These are phyloP conservation scores for Candida wancherniae DNA, from an alignment of 805 yeast species.

Conservation along the genomic window DNA sequence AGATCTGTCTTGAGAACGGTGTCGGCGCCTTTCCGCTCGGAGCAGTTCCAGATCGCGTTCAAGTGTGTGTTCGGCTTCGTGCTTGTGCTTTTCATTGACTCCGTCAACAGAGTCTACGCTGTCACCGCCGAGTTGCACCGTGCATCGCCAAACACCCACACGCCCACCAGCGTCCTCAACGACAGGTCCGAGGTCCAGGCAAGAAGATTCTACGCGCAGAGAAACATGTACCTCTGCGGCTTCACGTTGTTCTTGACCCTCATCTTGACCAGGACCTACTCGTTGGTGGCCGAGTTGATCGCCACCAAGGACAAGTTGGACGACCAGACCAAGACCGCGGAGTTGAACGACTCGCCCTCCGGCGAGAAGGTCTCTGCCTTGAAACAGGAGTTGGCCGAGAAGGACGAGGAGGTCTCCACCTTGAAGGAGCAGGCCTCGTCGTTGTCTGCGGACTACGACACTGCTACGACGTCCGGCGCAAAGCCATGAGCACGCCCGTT, in stretches of 20 bases:
- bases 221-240: conserved; percentile 94
- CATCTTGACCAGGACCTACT: conserved; percentile 78
- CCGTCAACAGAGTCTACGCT: conserved; percentile 75
- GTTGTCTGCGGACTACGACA: conserved; percentile 60
- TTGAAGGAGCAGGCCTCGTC: conserved; percentile 71
- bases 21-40: conserved; percentile 64
- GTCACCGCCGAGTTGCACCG: conserved; percentile 59
- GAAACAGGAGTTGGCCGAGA: conserved; percentile 43
- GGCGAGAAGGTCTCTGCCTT: conserved; percentile 27
- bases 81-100: conserved; percentile 76
- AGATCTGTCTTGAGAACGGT: conserved; percentile 60
- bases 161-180: conserved; percentile 24
- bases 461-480: conserved; percentile 17
- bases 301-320: conserved; percentile 57
- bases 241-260: conserved; percentile 87
- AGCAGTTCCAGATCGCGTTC: conserved; percentile 68
- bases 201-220: conserved; percentile 89
- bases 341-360: conserved; percentile 18
- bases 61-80: conserved; percentile 83
- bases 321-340: conserved; percentile 23
- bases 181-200: conserved; percentile 85
- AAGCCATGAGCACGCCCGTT: too few species aligned
- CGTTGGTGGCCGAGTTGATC: conserved; percentile 69
- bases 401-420: conserved; percentile 59
- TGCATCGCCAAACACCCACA: conserved; percentile 17